A percentile compares a stretch with the other conserved stretches of the same genome.
Evolutionary conservation across 2,329 filamentous ascomycete genomes (phyloP).

Genomic region (Curvularia eragrostidis): DNA sequence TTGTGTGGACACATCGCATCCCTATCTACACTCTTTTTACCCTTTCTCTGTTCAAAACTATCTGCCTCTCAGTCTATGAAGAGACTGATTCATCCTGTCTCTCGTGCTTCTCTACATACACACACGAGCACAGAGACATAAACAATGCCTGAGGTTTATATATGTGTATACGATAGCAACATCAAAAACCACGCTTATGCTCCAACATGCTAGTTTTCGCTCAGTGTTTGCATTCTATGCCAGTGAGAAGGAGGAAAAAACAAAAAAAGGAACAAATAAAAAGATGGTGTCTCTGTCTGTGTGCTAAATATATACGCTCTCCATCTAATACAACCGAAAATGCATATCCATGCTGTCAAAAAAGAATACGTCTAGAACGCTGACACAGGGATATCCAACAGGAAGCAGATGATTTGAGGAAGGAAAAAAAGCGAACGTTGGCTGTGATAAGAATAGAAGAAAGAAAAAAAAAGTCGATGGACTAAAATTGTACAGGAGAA

Average conservation of each 20-base stretch:
- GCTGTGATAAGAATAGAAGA: background rate
- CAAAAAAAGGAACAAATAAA: background rate
- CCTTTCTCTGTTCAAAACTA: no score
- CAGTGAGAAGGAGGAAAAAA: background rate
- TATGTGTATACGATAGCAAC: background rate
- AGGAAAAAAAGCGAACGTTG: background rate
- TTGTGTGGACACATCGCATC: no score
- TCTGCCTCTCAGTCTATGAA: no score
- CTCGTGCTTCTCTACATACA: no score
- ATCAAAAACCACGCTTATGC: background rate
- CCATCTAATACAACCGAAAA: background rate
- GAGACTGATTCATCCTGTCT: no score
- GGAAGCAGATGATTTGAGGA: no score
- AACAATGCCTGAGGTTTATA: no score
- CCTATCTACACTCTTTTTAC: no score
- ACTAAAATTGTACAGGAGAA: slow-evolving; percentile 9
- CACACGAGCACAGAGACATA: no score
- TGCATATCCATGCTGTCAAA: background rate
- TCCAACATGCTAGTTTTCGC: background rate
- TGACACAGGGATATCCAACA: no score
- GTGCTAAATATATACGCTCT: background rate
- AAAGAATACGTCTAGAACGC: background rate
- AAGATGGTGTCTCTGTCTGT: background rate
- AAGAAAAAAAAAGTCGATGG: background rate
- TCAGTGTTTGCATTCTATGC: background rate